Evolutionary conservation across 2,329 filamentous ascomycete species (phyloP).

Genomic region (Metarhizium album): DNA sequence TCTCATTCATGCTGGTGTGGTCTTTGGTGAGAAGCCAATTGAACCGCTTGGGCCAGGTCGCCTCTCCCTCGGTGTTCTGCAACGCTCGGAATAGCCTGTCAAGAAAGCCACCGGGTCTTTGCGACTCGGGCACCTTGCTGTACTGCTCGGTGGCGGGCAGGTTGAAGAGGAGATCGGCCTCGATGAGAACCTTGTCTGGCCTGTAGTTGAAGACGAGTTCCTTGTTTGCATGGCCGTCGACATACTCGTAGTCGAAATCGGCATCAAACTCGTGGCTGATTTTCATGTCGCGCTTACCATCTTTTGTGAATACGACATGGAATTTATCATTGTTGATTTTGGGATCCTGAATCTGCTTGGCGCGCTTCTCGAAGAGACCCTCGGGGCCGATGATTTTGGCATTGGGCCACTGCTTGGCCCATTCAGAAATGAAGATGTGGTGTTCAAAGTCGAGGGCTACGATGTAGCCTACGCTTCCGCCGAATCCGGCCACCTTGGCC

Average conservation of each 20-base stretch:
- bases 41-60: constrained; percentile 69
- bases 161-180: constrained; percentile 91
- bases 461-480: constrained; percentile 69
- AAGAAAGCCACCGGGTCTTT: constrained; percentile 24
- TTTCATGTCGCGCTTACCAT: constrained; percentile 37
- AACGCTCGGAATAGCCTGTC: constrained; percentile 38
- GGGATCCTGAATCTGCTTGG: constrained; percentile 37
- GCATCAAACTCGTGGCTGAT: constrained; percentile 71
- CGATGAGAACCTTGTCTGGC: constrained; percentile 66
- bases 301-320: constrained; percentile 53
- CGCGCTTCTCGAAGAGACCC: constrained; percentile 74
- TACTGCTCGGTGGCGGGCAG: constrained; percentile 82
- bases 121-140: constrained; percentile 45
- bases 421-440: constrained; percentile 84
- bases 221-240: constrained; percentile 68
- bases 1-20: constrained; percentile 57
- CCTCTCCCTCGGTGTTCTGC: constrained; percentile 50
- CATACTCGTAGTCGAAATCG: constrained; percentile 80
- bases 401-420: constrained; percentile 67
- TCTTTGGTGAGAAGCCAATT: constrained; percentile 66
- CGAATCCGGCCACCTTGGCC: constrained; percentile 50
- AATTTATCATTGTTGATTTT: constrained; percentile 46
- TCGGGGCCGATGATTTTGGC: constrained; percentile 76
- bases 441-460: constrained; percentile 85
- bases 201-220: constrained; percentile 83